phyloP scores from a whole-genome alignment of 805 yeast species.

The Pichia phayaonensis region DNA sequence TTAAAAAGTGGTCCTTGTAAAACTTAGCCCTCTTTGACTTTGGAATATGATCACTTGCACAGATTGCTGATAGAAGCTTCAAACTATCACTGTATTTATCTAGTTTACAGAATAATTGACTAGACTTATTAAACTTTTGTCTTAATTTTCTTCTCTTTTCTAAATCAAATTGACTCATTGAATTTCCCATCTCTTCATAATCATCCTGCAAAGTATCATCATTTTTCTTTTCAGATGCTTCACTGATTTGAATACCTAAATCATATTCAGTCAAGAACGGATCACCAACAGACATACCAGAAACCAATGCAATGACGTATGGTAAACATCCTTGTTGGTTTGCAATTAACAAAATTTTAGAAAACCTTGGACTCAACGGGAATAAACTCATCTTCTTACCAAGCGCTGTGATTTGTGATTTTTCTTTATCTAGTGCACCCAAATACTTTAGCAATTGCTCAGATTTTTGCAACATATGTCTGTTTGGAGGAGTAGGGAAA shows the following conservation, averaged over 20 bases:
- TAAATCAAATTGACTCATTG: slow-evolving; percentile 29
- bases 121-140: slow-evolving; percentile 48
- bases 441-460: slow-evolving; percentile 58
- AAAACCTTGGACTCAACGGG: slow-evolving; percentile 90
- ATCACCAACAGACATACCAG: slow-evolving; percentile 90
- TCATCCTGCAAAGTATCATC: slow-evolving; percentile 27
- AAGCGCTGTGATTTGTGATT: slow-evolving; percentile 52
- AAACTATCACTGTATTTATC: slow-evolving; percentile 74
- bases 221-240: slow-evolving; percentile 25
- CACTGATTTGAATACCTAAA: slow-evolving; percentile 41
- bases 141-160: slow-evolving; percentile 37
- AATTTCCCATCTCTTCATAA: slow-evolving; percentile 29
- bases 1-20: slow-evolving; percentile 53
- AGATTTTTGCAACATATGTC: slow-evolving; percentile 51
- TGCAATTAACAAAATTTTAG: slow-evolving; percentile 83
- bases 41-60: slow-evolving; percentile 79
- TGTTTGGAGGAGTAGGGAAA: slow-evolving; percentile 84
- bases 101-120: slow-evolving; percentile 53
- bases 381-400: slow-evolving; percentile 85
- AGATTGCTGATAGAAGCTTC: slow-evolving; percentile 67
- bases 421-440: slow-evolving; percentile 65
- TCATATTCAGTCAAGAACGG: slow-evolving; percentile 76
- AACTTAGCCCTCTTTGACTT: slow-evolving; percentile 39
- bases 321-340: slow-evolving; percentile 82
- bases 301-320: slow-evolving; percentile 83